Evolutionary conservation across 371 early-diverging fungal species (phyloP).

Genomic region (Umbelopsis sp.): DNA sequence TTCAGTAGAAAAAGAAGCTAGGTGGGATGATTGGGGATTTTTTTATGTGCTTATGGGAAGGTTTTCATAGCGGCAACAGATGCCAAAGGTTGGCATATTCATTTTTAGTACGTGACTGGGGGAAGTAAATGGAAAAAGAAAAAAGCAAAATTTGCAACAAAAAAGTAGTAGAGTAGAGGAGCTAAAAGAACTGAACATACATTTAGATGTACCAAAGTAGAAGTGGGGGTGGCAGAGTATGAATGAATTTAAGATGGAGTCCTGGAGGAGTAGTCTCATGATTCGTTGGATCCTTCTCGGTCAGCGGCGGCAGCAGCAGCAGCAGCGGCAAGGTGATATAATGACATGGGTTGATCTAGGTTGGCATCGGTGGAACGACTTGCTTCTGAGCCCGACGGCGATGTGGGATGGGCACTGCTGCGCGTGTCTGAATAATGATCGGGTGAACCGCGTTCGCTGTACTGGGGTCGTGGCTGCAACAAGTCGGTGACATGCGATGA

Average conservation of each 20-base stretch:
- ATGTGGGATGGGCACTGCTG: slow-evolving; percentile 6
- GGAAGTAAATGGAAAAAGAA: neutral
- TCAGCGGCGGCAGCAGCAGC: slow-evolving; percentile 12
- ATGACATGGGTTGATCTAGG: slow-evolving; percentile 1
- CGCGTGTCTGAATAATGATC: slow-evolving; percentile 9
- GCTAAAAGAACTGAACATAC: slow-evolving; percentile 10
- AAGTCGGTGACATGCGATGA: neutral
- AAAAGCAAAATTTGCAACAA: neutral
- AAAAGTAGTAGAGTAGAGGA: neutral
- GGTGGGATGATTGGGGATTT: too few relatives aligned
- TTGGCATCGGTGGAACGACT: slow-evolving; percentile 13
- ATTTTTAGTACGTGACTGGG: neutral
- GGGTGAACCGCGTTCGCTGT: slow-evolving; percentile 5
- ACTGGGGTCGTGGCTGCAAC: neutral
- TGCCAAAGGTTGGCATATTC: too few relatives aligned
- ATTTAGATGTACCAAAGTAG: slow-evolving; percentile 17
- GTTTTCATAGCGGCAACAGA: neutral
- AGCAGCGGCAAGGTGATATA: slow-evolving; percentile 2
- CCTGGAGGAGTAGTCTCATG: slow-evolving; percentile 12
- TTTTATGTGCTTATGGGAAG: neutral
- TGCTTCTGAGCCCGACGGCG: slow-evolving; percentile 6
- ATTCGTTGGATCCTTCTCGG: slow-evolving; percentile 3
- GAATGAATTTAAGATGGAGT: neutral
- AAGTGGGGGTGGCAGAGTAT: neutral
- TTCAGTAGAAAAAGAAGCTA: neutral